These are phyloP conservation scores for Suillus lakei DNA, from an alignment of 768 basidiomycete genomes.

Conservation along the genomic window DNA sequence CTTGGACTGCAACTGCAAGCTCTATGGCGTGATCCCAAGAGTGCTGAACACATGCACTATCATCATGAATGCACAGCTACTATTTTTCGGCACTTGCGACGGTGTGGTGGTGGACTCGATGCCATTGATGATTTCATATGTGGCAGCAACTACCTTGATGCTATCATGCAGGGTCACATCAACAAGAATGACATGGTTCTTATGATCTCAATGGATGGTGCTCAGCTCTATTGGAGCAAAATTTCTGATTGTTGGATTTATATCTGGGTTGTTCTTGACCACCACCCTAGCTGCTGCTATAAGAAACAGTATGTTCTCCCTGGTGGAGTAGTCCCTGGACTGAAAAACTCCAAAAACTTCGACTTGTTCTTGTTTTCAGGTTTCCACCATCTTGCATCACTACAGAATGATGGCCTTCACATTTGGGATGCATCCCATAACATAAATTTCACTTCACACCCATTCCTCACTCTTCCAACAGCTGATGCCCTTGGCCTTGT, in stretches of 20 bases:
- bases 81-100: background rate
- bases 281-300: constrained; percentile 34
- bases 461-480: constrained; percentile 18
- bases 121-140: background rate
- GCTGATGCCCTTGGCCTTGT: constrained; percentile 36
- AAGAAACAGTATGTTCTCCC: constrained; percentile 37
- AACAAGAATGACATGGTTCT: constrained; percentile 32
- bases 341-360: constrained; percentile 37
- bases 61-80: constrained; percentile 9
- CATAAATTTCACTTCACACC: constrained; percentile 21
- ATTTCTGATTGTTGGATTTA: constrained; percentile 47
- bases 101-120: background rate
- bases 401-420: constrained; percentile 34
- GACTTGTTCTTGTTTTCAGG: constrained; percentile 41
- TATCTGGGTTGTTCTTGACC: constrained; percentile 42
- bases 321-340: constrained; percentile 38
- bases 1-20: constrained; percentile 46
- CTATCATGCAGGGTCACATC: background rate
- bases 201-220: constrained; percentile 42
- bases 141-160: constrained; percentile 7
- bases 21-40: constrained; percentile 24
- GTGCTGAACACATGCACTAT: constrained; percentile 9
- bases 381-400: constrained; percentile 36
- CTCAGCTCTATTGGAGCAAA: constrained; percentile 44
- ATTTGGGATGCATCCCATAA: constrained; percentile 36